Evolutionary conservation across 2,329 filamentous ascomycete species (phyloP), one percentile per base, ranked within the genome.

Genomic region (Penicillium sp.): DNA sequence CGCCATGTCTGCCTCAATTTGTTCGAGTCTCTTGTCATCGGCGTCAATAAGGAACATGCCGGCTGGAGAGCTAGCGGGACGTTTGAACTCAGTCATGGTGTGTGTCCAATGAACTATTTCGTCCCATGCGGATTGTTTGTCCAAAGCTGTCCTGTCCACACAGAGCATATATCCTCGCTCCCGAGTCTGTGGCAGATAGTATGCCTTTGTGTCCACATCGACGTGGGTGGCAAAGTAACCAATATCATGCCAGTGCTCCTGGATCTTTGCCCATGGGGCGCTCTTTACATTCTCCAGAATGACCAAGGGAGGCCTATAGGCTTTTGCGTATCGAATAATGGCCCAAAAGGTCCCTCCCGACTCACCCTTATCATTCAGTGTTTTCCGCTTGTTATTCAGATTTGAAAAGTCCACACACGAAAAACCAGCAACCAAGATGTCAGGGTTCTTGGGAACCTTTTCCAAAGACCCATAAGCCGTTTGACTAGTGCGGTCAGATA

Each of bases 381-480:
- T 65, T 50, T 80, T 81, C 15, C 72, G 64, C 43, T 71, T 77
- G 63, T 89, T 91, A 28, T 88, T 64, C 0, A 56, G 61, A 0
- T n/a, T n/a, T n/a, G 86, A 90, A 55, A 85, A 87, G 58, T 90
- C 86, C 2, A 87, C 84, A 57, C 87, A 93, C 0, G 84, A 83
- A 37, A 84, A 87, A 0, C 87, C 87, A 6, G 83, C 83, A 39
- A 90, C 71, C 1, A 91, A 69, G 0, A 91, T 62, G 54, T 90
- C 83, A 1, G 81, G 66, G 10, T 76, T 61, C 0, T 64, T 65
- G 0, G 84, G 84, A 1, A 88, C 78, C 1, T 65, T 45, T 4
- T 73, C 73, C 43, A 75, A 68, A 6, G 77, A 76, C 4, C 86
- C 86, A 60, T 84, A 84, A 1, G 83, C 83, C 1, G 84, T 89